Percentiles rank a stretch among this genome's conserved stretches.
Conservation (phyloP, 192 early-diverging fungal species). For the Diversispora epigaea region DNA sequence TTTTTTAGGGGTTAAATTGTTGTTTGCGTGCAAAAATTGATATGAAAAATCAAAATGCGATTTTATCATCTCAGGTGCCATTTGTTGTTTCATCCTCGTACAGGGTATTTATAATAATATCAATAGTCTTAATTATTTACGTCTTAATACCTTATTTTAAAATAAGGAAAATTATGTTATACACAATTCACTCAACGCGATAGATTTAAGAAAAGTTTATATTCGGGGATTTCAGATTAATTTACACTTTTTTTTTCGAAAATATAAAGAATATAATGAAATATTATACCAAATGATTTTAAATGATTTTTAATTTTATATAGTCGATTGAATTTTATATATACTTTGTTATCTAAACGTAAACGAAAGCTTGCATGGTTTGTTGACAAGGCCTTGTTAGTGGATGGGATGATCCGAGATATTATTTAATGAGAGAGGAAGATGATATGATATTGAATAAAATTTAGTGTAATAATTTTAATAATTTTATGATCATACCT, state of each 20-base stretch:
- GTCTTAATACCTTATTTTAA: neutral
- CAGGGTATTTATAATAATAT: slow-evolving; percentile 60
- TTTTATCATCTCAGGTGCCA: slow-evolving; percentile 95
- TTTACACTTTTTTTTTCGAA: neutral
- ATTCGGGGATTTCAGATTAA: slow-evolving; percentile 85
- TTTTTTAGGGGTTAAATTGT: slow-evolving; percentile 66
- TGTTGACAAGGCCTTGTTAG: slow-evolving; percentile 77
- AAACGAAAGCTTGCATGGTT: slow-evolving; percentile 99
- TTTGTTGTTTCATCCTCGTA: slow-evolving; percentile 82
- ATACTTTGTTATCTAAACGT: slow-evolving; percentile 94
- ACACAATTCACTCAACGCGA: slow-evolving; percentile 57
- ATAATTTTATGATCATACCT: slow-evolving; percentile 60
- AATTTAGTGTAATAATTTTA: no score
- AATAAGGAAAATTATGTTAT: neutral
- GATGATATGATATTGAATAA: no score
- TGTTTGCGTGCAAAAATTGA: slow-evolving; percentile 96
- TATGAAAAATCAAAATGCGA: slow-evolving; percentile 88
- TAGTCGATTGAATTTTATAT: slow-evolving; percentile 92
- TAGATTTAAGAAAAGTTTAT: slow-evolving; percentile 82
- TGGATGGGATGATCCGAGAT: slow-evolving; percentile 89
- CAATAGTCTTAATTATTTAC: neutral
- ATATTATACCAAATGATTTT: no score
- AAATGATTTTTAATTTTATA: neutral
- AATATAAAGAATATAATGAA: no score
- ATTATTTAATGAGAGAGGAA: slow-evolving; percentile 48